Evolutionary conservation across 805 yeast genomes (phyloP).

Genomic region (Huiozyma sinensis): DNA sequence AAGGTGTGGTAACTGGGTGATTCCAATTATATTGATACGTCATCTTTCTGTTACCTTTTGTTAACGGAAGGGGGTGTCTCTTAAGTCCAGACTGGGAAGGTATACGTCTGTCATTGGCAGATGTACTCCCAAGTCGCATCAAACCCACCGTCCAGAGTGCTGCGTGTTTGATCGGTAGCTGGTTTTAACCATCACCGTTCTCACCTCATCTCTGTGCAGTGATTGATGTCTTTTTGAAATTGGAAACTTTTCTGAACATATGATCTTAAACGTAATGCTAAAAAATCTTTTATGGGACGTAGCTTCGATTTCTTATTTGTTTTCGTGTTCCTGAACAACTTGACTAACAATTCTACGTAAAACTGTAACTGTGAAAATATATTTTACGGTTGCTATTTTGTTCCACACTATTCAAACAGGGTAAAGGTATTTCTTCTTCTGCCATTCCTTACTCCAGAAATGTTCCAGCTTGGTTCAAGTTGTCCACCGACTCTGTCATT

Average conservation of each 20-base stretch:
- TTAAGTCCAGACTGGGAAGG: too few species aligned
- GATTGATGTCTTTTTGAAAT: too few species aligned
- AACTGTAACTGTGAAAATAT: background rate
- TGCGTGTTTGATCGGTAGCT: too few species aligned
- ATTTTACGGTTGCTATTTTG: background rate
- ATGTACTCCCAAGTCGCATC: too few species aligned
- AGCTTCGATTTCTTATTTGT: background rate
- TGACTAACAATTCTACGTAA: slow-evolving; percentile 6
- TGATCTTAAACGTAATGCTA: too few species aligned
- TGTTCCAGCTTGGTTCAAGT: slow-evolving; percentile 99
- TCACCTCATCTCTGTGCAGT: too few species aligned
- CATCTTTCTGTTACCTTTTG: too few species aligned
- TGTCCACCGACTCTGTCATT: slow-evolving; percentile 86
- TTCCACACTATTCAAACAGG: slow-evolving; percentile 36
- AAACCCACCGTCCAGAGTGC: too few species aligned
- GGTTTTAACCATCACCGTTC: too few species aligned
- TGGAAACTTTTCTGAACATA: too few species aligned
- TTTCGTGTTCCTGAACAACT: background rate
- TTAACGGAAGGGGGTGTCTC: too few species aligned
- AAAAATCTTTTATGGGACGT: background rate
- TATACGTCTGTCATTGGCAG: too few species aligned
- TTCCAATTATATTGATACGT: slow-evolving; percentile 15
- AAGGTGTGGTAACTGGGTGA: slow-evolving; percentile 28
- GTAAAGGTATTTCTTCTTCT: slow-evolving; percentile 98
- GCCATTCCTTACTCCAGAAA: slow-evolving; percentile 99